Evolutionary conservation across 208 protist species (phyloP), one percentile per base, ranked within the genome.

Genomic region (Strigomonas culicis): DNA sequence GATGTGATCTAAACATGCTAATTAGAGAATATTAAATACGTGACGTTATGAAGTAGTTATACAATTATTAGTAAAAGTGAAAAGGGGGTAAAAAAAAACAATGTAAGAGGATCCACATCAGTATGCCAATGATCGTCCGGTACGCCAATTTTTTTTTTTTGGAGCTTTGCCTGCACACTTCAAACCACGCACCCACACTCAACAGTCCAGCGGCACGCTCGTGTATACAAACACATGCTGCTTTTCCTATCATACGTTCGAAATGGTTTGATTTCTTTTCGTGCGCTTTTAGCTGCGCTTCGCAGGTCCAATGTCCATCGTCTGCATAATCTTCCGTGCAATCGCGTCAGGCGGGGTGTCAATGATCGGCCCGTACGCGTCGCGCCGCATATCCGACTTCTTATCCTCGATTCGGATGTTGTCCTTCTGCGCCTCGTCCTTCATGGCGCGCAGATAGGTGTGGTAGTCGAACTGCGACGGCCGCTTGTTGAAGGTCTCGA

Each of bases 401-500:
- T 93, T 94, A 44, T 97, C 92, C 64, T 87, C 70, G 47, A 97
- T 97, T 17, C 68, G 64, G 55, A 97, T 92, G 61, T 94, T 77
- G 52, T 94, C 79, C 58, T 84, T 80, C 4, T 85, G 66, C 8
- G 92, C 92, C 60, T 97, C 92, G 39, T 95, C 89, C 70, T 97
- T 97, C 81, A 97, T 97, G 19, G 84, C 70, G 19, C 88, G 84
- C 32, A 97, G 74, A 43, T 88, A 95, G 49, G 77, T 72, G 62
- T 97, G 89, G 72, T 92, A 97, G 60, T 95, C 88, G 58, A 97
- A 97, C 66, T 79, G 75, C 13, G 77, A 59, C 17, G 92, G 89
- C 1, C 74, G 74, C 62, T 89, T 93, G 79, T 95, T 94, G 64
- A 97, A 97, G 30, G 81, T 90, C 75, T 97, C 92, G 34, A 97